Evolutionary conservation across 169 alveolate genomes (phyloP).

Genomic region (Plasmodium relictum): DNA sequence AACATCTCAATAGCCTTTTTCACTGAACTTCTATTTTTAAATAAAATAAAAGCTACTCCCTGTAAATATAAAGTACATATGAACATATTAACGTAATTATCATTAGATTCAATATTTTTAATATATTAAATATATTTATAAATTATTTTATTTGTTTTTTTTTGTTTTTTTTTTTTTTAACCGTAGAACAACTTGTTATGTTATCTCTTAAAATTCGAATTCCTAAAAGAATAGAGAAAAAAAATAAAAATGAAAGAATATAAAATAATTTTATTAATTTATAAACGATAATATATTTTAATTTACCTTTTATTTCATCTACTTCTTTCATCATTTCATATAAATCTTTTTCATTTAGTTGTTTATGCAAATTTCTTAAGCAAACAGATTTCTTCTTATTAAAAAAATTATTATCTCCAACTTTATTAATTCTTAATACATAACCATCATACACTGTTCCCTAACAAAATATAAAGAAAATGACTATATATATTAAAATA

Average conservation of each 20-base stretch:
- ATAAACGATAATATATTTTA: not conserved
- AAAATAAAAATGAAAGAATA: not conserved
- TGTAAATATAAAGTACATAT: not conserved
- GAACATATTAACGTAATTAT: too few relatives aligned
- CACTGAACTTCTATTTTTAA: conserved; percentile 41
- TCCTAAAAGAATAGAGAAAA: conserved; percentile 1
- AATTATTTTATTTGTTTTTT: not conserved
- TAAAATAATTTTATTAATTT: not conserved
- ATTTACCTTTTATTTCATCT: conserved; percentile 42
- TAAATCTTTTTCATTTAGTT: conserved; percentile 30
- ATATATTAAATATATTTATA: not conserved
- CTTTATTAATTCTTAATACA: conserved; percentile 31
- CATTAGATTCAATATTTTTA: not conserved
- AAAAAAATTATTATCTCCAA: conserved; percentile 25
- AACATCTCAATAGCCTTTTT: conserved; percentile 62
- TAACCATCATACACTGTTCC: conserved; percentile 54
- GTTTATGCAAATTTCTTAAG: conserved; percentile 24
- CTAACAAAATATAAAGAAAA: conserved; percentile 1
- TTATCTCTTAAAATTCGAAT: conserved; percentile 39
- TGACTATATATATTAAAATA: not conserved
- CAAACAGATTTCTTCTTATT: conserved; percentile 43
- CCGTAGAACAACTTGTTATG: conserved; percentile 33
- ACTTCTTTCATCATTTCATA: conserved; percentile 39
- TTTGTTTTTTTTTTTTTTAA: not conserved
- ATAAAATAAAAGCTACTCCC: conserved; percentile 47